Conservation (phyloP, 1,139 yeast species). For the Ogataea hybrid region DNA sequence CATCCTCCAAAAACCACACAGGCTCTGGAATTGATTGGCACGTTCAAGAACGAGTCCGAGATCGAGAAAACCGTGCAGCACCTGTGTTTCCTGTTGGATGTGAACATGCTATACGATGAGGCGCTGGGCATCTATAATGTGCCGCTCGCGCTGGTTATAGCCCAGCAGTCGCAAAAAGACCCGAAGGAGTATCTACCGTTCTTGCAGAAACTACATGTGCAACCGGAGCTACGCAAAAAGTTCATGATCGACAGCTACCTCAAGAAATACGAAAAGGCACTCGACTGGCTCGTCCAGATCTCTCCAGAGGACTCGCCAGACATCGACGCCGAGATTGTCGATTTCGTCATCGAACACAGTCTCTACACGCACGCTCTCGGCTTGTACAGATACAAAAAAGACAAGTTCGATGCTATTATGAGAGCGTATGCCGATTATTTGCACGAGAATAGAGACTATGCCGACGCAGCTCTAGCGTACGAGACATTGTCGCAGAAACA, state of each 20-base stretch:
- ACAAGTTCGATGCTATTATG: slow-evolving; percentile 55
- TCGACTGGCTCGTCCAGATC: slow-evolving; percentile 59
- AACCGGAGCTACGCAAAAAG: slow-evolving; percentile 61
- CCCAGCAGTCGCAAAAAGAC: slow-evolving; percentile 96
- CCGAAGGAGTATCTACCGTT: slow-evolving; percentile 97
- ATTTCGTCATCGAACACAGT: slow-evolving; percentile 71
- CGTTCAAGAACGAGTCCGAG: slow-evolving; percentile 45
- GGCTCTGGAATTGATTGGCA: slow-evolving; percentile 65
- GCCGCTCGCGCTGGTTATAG: slow-evolving; percentile 74
- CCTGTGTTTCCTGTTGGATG: slow-evolving; percentile 88
- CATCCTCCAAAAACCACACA: slow-evolving; percentile 80
- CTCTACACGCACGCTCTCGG: slow-evolving; percentile 69
- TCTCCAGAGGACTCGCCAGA: slow-evolving; percentile 35
- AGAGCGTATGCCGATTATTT: slow-evolving; percentile 61
- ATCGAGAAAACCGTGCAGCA: slow-evolving; percentile 72
- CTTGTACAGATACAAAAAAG: slow-evolving; percentile 57
- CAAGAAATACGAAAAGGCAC: slow-evolving; percentile 65
- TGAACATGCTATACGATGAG: slow-evolving; percentile 72
- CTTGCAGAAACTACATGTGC: slow-evolving; percentile 72
- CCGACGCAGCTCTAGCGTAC: slow-evolving; percentile 74
- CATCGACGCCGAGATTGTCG: slow-evolving; percentile 58
- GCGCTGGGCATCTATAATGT: slow-evolving; percentile 85
- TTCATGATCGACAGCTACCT: slow-evolving; percentile 81
- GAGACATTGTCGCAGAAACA: slow-evolving; percentile 61
- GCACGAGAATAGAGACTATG: slow-evolving; percentile 51